Evolutionary conservation across 345 rosid genomes (phyloP).

Genomic region (Populus davidiana): DNA sequence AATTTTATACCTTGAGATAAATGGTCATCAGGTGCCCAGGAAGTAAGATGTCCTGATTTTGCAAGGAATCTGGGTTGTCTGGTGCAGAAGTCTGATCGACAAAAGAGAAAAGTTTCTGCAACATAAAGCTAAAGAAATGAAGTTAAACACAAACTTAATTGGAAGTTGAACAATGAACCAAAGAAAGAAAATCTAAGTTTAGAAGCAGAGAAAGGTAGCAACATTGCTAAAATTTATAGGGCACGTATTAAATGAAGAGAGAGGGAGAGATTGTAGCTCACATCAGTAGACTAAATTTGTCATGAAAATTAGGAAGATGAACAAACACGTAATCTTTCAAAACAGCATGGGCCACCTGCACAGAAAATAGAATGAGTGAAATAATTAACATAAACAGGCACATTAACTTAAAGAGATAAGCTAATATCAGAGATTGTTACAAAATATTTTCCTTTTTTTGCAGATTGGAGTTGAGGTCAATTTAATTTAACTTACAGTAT

Average conservation of each 20-base stretch:
- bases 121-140: conserved; percentile 63
- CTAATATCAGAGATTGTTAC: neutral
- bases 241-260: neutral
- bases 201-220: neutral
- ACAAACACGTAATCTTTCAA: conserved; percentile 67
- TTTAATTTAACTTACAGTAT: conserved; percentile 14
- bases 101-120: conserved; percentile 95
- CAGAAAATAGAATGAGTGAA: conserved; percentile 3
- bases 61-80: conserved; percentile 91
- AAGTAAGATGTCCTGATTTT: conserved; percentile 92
- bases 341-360: conserved; percentile 77
- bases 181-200: conserved; percentile 2
- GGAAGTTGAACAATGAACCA: neutral
- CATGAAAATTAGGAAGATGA: conserved; percentile 74
- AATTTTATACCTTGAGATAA: conserved; percentile 69
- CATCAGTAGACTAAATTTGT: conserved; percentile 95
- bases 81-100: conserved; percentile 82
- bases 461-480: neutral
- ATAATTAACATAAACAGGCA: neutral
- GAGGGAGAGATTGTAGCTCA: conserved; percentile 28
- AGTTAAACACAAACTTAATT: conserved; percentile 17
- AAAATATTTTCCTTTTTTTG: neutral
- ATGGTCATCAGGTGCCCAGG: conserved; percentile 89
- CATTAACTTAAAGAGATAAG: neutral
- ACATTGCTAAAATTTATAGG: neutral